A percentile compares a stretch with the other conserved stretches of the same genome.
Conservation (phyloP, 2,329 filamentous ascomycete genomes). For the Xylariomycetidae sp. region DNA sequence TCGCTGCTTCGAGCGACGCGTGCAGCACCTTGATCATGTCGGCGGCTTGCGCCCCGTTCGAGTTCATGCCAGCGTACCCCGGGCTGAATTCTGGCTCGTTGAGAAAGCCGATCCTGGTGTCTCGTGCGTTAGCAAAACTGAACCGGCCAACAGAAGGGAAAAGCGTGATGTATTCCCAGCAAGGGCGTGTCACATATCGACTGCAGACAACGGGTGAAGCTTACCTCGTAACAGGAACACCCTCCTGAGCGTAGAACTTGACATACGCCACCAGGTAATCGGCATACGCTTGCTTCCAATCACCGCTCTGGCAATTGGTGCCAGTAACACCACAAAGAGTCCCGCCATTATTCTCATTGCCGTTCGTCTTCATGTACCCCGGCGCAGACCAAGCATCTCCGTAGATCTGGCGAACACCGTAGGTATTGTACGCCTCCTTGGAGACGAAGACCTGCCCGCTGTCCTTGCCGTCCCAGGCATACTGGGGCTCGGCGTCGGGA, state of each 20-base stretch:
- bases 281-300: slow-evolving; percentile 37
- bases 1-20: slow-evolving; percentile 16
- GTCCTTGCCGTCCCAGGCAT: slow-evolving; percentile 36
- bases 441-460: slow-evolving; percentile 40
- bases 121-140: too few species aligned
- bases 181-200: too few species aligned
- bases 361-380: slow-evolving; percentile 36
- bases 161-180: too few species aligned
- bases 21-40: slow-evolving; percentile 22
- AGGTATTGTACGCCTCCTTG: slow-evolving; percentile 33
- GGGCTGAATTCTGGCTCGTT: slow-evolving; percentile 23
- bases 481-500: slow-evolving; percentile 28
- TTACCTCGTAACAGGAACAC: slow-evolving; percentile 22
- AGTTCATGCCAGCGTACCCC: slow-evolving; percentile 20
- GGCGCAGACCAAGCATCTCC: slow-evolving; percentile 36
- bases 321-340: slow-evolving; percentile 31
- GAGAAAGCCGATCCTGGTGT: slow-evolving; percentile 20
- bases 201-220: slow-evolving; percentile 4
- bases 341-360: slow-evolving; percentile 29
- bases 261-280: slow-evolving; percentile 38
- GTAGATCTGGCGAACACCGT: slow-evolving; percentile 28
- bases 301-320: slow-evolving; percentile 20
- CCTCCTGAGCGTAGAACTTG: slow-evolving; percentile 29
- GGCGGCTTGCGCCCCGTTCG: slow-evolving; percentile 20
- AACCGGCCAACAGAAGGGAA: too few species aligned